phyloP scores from a whole-genome alignment of 192 early-diverging fungal species.

The Entomortierella beljakovae region DNA sequence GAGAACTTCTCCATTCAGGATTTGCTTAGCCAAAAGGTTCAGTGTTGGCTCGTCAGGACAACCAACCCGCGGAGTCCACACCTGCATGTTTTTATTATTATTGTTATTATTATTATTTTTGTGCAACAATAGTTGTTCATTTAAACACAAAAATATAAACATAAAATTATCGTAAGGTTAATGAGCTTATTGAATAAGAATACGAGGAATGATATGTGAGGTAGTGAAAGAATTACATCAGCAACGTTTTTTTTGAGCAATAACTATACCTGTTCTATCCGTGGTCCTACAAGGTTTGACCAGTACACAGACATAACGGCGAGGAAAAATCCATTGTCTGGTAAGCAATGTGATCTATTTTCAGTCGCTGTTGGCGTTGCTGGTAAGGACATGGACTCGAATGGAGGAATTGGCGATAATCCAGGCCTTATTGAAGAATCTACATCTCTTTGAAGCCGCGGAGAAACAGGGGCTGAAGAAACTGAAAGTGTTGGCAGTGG shows the following conservation, averaged over 20 bases:
- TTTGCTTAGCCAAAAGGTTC: slow-evolving; percentile 58
- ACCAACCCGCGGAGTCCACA: slow-evolving; percentile 46
- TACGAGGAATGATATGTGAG: not conserved
- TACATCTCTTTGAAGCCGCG: slow-evolving; percentile 22
- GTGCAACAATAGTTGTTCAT: slow-evolving; percentile 24
- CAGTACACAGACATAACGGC: slow-evolving; percentile 64
- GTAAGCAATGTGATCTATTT: slow-evolving; percentile 47
- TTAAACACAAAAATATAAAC: slow-evolving; percentile 19
- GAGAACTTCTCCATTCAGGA: slow-evolving; percentile 65
- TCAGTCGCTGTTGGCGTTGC: slow-evolving; percentile 47
- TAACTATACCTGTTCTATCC: slow-evolving; percentile 57
- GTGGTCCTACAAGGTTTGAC: slow-evolving; percentile 66
- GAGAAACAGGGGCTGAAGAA: slow-evolving; percentile 44
- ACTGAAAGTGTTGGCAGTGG: slow-evolving; percentile 28
- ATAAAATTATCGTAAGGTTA: too few relatives aligned
- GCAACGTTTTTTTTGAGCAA: slow-evolving; percentile 9
- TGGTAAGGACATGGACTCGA: slow-evolving; percentile 46
- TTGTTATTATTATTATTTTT: not conserved
- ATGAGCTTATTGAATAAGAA: too few relatives aligned
- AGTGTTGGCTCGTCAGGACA: slow-evolving; percentile 52
- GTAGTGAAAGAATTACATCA: slow-evolving; percentile 30
- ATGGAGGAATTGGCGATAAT: slow-evolving; percentile 19
- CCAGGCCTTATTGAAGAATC: slow-evolving; percentile 20
- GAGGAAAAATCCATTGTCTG: slow-evolving; percentile 64
- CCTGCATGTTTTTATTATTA: slow-evolving; percentile 20